A percentile compares a stretch with the other conserved stretches of the same genome.
Evolutionary conservation across 345 rosid species (phyloP).

Genomic region (Pistacia atlantica): DNA sequence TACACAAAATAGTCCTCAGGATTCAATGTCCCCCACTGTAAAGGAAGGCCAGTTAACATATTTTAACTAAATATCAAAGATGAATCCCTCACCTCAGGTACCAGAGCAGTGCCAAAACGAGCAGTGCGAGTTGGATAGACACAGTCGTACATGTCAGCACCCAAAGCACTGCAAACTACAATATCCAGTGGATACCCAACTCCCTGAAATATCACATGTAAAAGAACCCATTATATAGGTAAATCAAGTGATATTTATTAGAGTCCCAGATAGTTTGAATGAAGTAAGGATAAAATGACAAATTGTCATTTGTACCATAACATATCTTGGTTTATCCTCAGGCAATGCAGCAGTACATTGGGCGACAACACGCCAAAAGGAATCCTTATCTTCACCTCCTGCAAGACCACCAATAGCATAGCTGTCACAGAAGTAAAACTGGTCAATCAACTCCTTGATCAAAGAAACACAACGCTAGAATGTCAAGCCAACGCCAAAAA

Average conservation of each 20-base stretch:
- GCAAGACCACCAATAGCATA: slow-evolving; percentile 92
- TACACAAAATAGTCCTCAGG: background rate
- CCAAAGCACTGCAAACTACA: slow-evolving; percentile 85
- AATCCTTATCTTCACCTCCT: slow-evolving; percentile 89
- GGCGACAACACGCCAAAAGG: slow-evolving; percentile 89
- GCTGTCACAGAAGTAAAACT: slow-evolving; percentile 50
- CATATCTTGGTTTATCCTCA: slow-evolving; percentile 84
- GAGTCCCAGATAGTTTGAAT: slow-evolving; percentile 3
- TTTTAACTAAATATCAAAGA: slow-evolving; percentile 10
- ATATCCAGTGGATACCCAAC: slow-evolving; percentile 83
- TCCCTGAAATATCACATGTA: slow-evolving; percentile 48
- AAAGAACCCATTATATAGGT: background rate
- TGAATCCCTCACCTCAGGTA: slow-evolving; percentile 63
- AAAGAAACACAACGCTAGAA: slow-evolving; percentile 4
- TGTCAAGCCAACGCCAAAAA: slow-evolving; percentile 4
- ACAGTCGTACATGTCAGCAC: slow-evolving; percentile 85
- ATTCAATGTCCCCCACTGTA: background rate
- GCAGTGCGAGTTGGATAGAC: slow-evolving; percentile 89
- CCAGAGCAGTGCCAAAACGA: slow-evolving; percentile 79
- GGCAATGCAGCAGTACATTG: slow-evolving; percentile 80
- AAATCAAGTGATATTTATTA: background rate
- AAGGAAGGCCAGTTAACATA: background rate
- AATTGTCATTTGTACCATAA: slow-evolving; percentile 49
- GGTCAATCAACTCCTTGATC: slow-evolving; percentile 26
- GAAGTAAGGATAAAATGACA: background rate